phyloP scores from a whole-genome alignment of 164 flowering plant species.

The Hamamelis virginiana region DNA sequence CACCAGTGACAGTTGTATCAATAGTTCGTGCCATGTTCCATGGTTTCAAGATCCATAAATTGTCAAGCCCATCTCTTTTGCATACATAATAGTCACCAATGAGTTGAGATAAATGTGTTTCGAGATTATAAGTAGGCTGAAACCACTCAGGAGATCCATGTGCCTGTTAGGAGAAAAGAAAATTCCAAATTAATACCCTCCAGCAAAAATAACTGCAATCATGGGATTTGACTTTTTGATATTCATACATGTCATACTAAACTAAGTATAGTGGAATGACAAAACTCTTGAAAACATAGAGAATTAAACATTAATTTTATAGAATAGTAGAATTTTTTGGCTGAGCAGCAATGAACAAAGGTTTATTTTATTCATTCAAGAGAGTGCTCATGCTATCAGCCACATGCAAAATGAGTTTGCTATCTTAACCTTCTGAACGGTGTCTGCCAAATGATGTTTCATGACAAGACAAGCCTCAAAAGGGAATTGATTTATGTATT shows the following conservation, averaged over 20 bases:
- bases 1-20: slow-evolving; percentile 85
- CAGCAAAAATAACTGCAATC: not conserved
- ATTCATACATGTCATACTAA: not conserved
- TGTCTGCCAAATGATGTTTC: slow-evolving; percentile 98
- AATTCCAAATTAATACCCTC: not conserved
- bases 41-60: slow-evolving; percentile 96
- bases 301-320: not conserved
- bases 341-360: not conserved
- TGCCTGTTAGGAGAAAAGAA: slow-evolving; percentile 47
- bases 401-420: not conserved
- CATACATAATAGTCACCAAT: slow-evolving; percentile 83
- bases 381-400: not conserved
- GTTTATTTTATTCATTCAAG: not conserved
- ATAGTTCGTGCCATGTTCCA: slow-evolving; percentile 99
- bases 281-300: not conserved
- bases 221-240: not conserved
- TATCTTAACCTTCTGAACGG: slow-evolving; percentile 70
- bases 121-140: slow-evolving; percentile 94
- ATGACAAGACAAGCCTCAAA: slow-evolving; percentile 97
- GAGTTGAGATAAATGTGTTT: slow-evolving; percentile 72
- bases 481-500: slow-evolving; percentile 92
- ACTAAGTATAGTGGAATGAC: not conserved
- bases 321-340: not conserved
- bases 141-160: slow-evolving; percentile 86
- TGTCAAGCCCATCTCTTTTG: slow-evolving; percentile 67